phyloP scores from a whole-genome alignment of 1,284 basidiomycete genomes.

The Malassezia yamatoensis region DNA sequence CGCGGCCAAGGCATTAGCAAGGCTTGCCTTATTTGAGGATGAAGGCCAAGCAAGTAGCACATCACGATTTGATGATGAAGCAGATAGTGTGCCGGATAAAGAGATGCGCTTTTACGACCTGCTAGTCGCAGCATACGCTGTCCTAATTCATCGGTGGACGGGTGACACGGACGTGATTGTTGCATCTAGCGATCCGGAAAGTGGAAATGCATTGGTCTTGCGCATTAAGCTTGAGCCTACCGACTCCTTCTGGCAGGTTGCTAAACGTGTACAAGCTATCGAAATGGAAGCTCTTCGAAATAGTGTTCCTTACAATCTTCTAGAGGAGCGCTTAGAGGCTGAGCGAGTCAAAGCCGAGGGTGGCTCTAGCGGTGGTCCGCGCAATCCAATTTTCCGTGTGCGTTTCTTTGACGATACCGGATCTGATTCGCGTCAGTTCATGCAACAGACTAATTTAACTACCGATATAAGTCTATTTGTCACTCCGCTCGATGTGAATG shows the following conservation, averaged over 20 bases:
- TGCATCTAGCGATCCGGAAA: conserved; percentile 66
- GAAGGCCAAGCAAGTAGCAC: conserved; percentile 23
- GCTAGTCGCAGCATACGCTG: conserved; percentile 77
- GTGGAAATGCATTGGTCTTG: conserved; percentile 70
- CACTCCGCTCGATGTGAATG: conserved; percentile 32
- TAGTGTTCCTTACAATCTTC: conserved; percentile 68
- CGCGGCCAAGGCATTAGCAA: conserved; percentile 33
- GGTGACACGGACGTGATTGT: conserved; percentile 90
- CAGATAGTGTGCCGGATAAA: conserved; percentile 11
- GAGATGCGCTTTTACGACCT: conserved; percentile 77
- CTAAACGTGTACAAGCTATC: conserved; percentile 71
- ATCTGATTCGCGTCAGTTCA: conserved; percentile 50
- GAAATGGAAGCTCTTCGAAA: conserved; percentile 76
- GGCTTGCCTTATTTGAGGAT: conserved; percentile 59
- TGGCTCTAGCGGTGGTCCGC: conserved; percentile 21
- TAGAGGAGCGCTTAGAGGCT: conserved; percentile 55
- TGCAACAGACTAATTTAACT: conserved; percentile 56
- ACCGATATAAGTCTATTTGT: conserved; percentile 77
- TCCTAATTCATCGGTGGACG: conserved; percentile 87
- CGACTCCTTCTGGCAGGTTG: conserved; percentile 83
- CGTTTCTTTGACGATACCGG: conserved; percentile 91
- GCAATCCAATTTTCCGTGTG: conserved; percentile 67
- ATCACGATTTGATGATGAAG: conserved; percentile 19
- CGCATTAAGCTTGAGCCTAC: conserved; percentile 72
- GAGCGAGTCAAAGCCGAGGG: conserved; percentile 24